Conservation (phyloP, 2,329 filamentous ascomycete genomes). For the Cladosporium sp. region DNA sequence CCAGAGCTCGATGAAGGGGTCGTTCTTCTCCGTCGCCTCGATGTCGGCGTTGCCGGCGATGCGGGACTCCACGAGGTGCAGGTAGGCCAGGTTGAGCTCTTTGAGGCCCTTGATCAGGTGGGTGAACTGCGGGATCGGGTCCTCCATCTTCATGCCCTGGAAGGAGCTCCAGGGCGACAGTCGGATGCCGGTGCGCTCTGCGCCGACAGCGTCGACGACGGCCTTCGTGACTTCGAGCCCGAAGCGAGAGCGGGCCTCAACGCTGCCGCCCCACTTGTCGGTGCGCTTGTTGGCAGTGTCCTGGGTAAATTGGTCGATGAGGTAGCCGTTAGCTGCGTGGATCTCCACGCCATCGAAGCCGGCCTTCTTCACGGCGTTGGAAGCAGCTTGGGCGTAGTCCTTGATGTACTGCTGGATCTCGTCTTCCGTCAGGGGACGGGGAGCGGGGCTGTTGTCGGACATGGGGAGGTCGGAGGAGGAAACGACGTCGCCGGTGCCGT, state of each 20-base stretch:
- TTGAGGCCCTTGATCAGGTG: constrained; percentile 50
- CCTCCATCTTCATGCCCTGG: constrained; percentile 51
- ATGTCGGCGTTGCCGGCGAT: constrained; percentile 40
- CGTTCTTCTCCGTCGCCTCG: constrained; percentile 35
- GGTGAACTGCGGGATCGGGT: constrained; percentile 58
- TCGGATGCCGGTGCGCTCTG: constrained; percentile 50
- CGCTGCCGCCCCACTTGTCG: constrained; percentile 42
- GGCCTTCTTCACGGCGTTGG: constrained; percentile 39
- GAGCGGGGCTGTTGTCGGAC: constrained; percentile 30
- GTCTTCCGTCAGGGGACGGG: constrained; percentile 32
- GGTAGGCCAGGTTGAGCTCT: constrained; percentile 50
- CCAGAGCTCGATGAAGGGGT: constrained; percentile 44
- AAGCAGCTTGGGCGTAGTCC: constrained; percentile 39
- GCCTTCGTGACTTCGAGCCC: constrained; percentile 49
- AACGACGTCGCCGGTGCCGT: constrained; percentile 26
- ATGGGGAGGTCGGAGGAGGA: constrained; percentile 29
- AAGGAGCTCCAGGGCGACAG: constrained; percentile 56
- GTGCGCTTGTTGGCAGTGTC: constrained; percentile 50
- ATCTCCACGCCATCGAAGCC: constrained; percentile 58
- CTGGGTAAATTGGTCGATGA: constrained; percentile 61
- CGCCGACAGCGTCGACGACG: constrained; percentile 45
- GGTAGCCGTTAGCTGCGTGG: constrained; percentile 46
- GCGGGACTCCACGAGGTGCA: constrained; percentile 57
- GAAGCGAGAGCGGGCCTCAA: constrained; percentile 47
- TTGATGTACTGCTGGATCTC: constrained; percentile 29